Percentiles rank a stretch among this genome's conserved stretches.
phyloP scores from a whole-genome alignment of 371 early-diverging fungal genomes.

The Nematocida minor region DNA sequence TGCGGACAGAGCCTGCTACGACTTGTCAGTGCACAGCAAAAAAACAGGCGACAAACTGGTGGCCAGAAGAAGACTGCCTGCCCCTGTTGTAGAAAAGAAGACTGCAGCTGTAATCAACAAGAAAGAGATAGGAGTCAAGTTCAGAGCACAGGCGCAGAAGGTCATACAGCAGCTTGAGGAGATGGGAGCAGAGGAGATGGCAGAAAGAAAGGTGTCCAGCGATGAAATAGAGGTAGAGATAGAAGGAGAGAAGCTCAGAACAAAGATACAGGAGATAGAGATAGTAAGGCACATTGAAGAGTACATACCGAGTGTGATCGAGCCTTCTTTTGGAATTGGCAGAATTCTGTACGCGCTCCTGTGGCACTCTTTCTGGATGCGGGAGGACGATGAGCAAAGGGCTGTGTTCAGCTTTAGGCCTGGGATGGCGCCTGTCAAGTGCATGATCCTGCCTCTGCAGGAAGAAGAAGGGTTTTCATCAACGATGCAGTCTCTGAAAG shows the following conservation, averaged over 20 bases:
- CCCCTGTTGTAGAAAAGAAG: slow-evolving; percentile 67
- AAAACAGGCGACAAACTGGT: slow-evolving; percentile 82
- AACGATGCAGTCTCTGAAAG: slow-evolving; percentile 68
- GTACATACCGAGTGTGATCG: slow-evolving; percentile 93
- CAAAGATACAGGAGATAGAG: not conserved
- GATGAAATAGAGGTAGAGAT: slow-evolving; percentile 30
- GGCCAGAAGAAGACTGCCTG: slow-evolving; percentile 76
- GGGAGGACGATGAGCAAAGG: slow-evolving; percentile 79
- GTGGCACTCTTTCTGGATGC: slow-evolving; percentile 86
- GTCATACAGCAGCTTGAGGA: slow-evolving; percentile 45
- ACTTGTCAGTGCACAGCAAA: slow-evolving; percentile 82
- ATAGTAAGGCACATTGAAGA: slow-evolving; percentile 71
- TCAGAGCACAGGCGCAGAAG: slow-evolving; percentile 48
- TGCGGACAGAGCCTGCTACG: slow-evolving; percentile 96
- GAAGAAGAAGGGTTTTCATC: slow-evolving; percentile 73
- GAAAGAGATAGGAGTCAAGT: slow-evolving; percentile 69
- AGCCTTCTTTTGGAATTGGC: slow-evolving; percentile 98
- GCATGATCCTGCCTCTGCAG: slow-evolving; percentile 75
- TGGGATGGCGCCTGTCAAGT: slow-evolving; percentile 83
- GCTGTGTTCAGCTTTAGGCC: slow-evolving; percentile 67
- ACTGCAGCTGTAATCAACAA: slow-evolving; percentile 64
- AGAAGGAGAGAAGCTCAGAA: slow-evolving; percentile 1
- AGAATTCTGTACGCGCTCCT: slow-evolving; percentile 91
- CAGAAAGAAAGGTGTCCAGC: not conserved
- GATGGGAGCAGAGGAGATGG: slow-evolving; percentile 48